Base-by-base conservation (phyloP, 2,329 filamentous ascomycete species). In the Stagonosporopsis tanaceti region DNA sequence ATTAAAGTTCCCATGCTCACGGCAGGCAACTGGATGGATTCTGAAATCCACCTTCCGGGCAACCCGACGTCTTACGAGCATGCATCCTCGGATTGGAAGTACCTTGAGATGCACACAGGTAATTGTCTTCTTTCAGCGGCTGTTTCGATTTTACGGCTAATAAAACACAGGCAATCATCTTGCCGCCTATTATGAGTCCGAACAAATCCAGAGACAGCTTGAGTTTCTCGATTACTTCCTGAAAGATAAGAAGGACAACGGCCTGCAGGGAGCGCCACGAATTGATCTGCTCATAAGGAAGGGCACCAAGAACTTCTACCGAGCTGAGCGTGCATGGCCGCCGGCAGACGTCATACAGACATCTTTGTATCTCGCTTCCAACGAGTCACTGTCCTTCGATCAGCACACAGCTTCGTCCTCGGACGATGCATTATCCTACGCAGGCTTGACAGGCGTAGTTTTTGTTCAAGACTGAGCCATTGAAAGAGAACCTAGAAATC, bases 1-100 rank as follows among this genome's bases (percentile, higher is more conserved):
- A 48, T 48, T 24, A 48, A 39, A 12, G 35, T 48, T 22, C 25
- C 46, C 35, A 48, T 48, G 46, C 46, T 40, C 12, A 48, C 35
- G 14, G 46, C 46, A 12, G 46, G 46, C 25, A 40, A 30, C 6
- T 48, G 46, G 46, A 48, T 48, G 46, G 46, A 39, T 9, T 48
- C 46, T n/a, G 35, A 48, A 25, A 12, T 48, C n/a, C 35, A 48
- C n/a, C 46, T 48, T 9, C 46, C 46, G 11, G 46, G 46, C 4
- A 48, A 40, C 17, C 34, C 34, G 5, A 37, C 34, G 4, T 37
- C 34, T 5, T 37, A 37, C 9, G 34, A 37, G 34, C 34, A 11
- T 11, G 34, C 34, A 6, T 37, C 34, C 6, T 37, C 15, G n/a
- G 34, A 37, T 5, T 17, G n/a, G 34, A 37, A 17, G 9, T 37